Percentiles rank a stretch among this genome's conserved stretches.
These are phyloP conservation scores for Microsporum audouinii DNA, from an alignment of 2,329 filamentous ascomycete genomes.

Conservation along the genomic window DNA sequence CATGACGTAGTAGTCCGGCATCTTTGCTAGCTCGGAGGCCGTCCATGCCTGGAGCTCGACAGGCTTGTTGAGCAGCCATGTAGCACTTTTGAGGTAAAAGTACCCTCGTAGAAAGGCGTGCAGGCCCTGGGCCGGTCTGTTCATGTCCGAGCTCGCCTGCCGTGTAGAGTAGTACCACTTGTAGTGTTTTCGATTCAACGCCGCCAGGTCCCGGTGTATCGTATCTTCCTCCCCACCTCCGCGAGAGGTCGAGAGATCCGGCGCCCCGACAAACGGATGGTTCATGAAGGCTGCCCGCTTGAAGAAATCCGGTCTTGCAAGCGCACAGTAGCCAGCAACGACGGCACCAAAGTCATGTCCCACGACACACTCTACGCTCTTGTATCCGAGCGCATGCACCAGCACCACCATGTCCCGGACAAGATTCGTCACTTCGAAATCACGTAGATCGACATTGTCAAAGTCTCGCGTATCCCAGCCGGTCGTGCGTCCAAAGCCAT, in stretches of 20 bases:
- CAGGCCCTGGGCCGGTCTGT: conserved; percentile 37
- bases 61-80: conserved; percentile 47
- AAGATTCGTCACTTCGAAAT: conserved; percentile 48
- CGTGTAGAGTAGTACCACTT: conserved; percentile 46
- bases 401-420: conserved; percentile 53
- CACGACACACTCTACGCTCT: conserved; percentile 46
- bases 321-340: conserved; percentile 46
- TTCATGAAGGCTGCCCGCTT: conserved; percentile 51
- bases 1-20: conserved; percentile 62
- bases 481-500: conserved; percentile 56
- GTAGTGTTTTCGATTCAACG: conserved; percentile 54
- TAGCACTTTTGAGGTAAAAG: conserved; percentile 55
- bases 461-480: conserved; percentile 46
- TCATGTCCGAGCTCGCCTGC: conserved; percentile 29
- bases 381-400: conserved; percentile 50
- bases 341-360: conserved; percentile 59
- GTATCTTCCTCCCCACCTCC: conserved; percentile 24
- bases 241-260: conserved; percentile 25
- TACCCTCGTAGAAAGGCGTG: conserved; percentile 54
- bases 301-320: conserved; percentile 56
- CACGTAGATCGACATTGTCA: conserved; percentile 43
- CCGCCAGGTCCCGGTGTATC: conserved; percentile 47
- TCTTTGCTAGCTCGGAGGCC: conserved; percentile 45
- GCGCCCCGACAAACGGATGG: conserved; percentile 50
- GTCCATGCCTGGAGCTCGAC: conserved; percentile 45